These are phyloP conservation scores for Silene conica DNA, from an alignment of 148 eudicot species.

Conservation along the genomic window DNA sequence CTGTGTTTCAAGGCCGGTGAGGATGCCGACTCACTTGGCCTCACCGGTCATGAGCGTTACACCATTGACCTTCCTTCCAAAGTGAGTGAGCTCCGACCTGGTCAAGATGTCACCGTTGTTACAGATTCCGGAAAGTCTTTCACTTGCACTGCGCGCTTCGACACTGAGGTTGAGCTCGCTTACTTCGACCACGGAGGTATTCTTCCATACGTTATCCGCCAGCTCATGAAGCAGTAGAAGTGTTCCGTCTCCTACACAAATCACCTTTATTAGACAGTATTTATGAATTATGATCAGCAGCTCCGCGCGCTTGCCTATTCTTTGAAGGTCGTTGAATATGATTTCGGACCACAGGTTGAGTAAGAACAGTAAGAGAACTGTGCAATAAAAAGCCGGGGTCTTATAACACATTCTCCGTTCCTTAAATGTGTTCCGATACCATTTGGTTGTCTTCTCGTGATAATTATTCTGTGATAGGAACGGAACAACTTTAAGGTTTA, in stretches of 20 bases:
- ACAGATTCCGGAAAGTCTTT: conserved; percentile 86
- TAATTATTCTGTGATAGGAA: too few relatives aligned
- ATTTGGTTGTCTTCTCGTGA: too few relatives aligned
- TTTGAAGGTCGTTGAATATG: background rate
- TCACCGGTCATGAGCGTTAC: conserved; percentile 95
- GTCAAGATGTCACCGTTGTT: conserved; percentile 80
- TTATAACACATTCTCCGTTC: background rate
- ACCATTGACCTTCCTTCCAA: conserved; percentile 80
- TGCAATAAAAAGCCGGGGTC: background rate
- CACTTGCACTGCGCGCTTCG: conserved; percentile 77
- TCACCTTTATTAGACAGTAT: background rate
- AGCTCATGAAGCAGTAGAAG: background rate
- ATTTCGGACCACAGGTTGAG: background rate
- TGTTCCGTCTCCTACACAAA: background rate
- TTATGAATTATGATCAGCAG: background rate
- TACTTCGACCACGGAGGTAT: conserved; percentile 91
- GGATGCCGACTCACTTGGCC: conserved; percentile 88
- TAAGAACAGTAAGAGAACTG: background rate
- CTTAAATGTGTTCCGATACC: background rate
- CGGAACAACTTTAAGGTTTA: too few relatives aligned
- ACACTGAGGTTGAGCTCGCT: conserved; percentile 92
- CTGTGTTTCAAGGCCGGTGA: conserved; percentile 96
- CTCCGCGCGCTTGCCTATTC: background rate
- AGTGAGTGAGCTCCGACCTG: conserved; percentile 84
- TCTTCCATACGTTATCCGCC: conserved; percentile 34